Conservation (phyloP, 2,329 filamentous ascomycete genomes). For the Hypoxylon sp. region DNA sequence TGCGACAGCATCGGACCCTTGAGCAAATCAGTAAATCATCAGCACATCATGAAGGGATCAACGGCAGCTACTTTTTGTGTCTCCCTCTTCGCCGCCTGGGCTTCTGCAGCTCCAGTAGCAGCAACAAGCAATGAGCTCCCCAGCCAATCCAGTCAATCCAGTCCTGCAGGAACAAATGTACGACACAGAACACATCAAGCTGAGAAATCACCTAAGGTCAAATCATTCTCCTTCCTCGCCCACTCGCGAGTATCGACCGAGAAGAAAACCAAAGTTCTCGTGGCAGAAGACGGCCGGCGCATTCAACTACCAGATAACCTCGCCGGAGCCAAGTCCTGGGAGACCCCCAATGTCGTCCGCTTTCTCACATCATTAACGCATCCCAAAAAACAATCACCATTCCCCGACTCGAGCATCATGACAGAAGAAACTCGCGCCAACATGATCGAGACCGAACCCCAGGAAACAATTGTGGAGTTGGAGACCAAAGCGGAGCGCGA, state of each 20-base stretch:
- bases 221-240: conserved; percentile 8
- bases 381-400: conserved; percentile 36
- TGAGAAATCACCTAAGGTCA: conserved; percentile 3
- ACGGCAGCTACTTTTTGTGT: conserved; percentile 21
- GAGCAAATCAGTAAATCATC: conserved; percentile 11
- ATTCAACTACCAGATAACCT: conserved; percentile 31
- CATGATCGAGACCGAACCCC: conserved; percentile 33
- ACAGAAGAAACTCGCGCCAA: conserved; percentile 42
- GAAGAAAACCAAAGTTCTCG: conserved; percentile 21
- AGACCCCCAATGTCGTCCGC: conserved; percentile 34
- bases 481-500: conserved; percentile 43
- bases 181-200: conserved; percentile 13
- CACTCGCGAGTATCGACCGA: conserved; percentile 17
- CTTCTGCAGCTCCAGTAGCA: conserved; percentile 31
- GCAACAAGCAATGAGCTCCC: conserved; percentile 16
- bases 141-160: conserved; percentile 18
- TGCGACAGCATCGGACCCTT: too few species aligned
- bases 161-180: conserved; percentile 12
- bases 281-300: conserved; percentile 25
- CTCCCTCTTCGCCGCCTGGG: conserved; percentile 20
- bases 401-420: conserved; percentile 43
- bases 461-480: conserved; percentile 42
- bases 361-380: conserved; percentile 36
- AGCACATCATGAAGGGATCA: conserved; percentile 32
- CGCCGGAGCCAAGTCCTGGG: conserved; percentile 30